Evolutionary conservation across 768 basidiomycete genomes (phyloP), one percentile per base, ranked within the genome.

Genomic region (Crepidotus variabilis): DNA sequence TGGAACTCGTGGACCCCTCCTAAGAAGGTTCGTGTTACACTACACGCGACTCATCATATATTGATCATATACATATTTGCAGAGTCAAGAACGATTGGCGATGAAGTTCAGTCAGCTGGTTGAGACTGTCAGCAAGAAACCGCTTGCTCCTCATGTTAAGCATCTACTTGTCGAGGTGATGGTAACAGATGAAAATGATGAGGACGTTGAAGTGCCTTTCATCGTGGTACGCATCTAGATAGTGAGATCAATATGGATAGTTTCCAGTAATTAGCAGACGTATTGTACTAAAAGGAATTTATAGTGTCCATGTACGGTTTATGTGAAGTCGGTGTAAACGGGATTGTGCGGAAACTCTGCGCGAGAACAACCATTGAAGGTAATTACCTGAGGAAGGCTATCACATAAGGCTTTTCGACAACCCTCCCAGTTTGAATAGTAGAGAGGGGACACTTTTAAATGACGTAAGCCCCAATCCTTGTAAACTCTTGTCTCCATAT

Each of bases 191-290:
- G 92, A 93, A 66, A 83, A 91, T 11, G 93, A 84, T 51, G 96
- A 98, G 71, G 96, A 98, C 66, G 94, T 98, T 18, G 96, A 98
- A 80, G 88, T 94, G 21, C 91, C 91, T 0, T 94, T 93, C 78
- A 83, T 93, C 63, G 82, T 92, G 53, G 83, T 94, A 20, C 76
- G 74, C 51, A 81, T 90, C 62, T 88, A 58, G 57, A 50, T 28
- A 28, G 28, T 28, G 28, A 28, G 28, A 4, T 28, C 28, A 8
- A 28, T 28, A 28, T 28, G 28, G 28, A 28, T 28, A 28, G 28
- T 4, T 28, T 28, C 28, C 28, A 8, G 28, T 28, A 28, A 28
- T 28, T 28, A 28, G 28, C 28, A 28, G 28, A 28, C 3, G 8
- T 50, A 21, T 16, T 24, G 24, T 14, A 39, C 11, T n/a, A 50